Conservation (phyloP, 2,329 filamentous ascomycete species). For the Aspergillus persii region DNA sequence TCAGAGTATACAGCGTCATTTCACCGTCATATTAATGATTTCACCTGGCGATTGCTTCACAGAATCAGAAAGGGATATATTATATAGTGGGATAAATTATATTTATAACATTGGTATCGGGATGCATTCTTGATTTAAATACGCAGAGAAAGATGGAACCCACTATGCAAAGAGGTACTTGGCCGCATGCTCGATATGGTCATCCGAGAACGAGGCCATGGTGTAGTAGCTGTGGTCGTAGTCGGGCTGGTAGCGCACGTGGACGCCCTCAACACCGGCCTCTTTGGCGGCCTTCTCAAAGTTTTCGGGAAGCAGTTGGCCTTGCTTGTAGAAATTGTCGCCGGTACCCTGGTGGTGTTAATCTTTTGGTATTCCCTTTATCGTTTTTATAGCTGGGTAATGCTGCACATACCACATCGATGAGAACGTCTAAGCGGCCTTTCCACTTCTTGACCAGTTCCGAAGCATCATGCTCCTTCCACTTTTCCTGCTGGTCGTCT, state of each 20-base stretch:
- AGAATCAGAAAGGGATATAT: neutral
- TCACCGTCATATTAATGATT: neutral
- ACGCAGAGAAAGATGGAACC: constrained; percentile 17
- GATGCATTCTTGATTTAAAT: neutral
- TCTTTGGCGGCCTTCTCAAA: constrained; percentile 76
- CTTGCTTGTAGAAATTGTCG: constrained; percentile 95
- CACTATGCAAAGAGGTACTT: constrained; percentile 70
- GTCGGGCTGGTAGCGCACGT: constrained; percentile 78
- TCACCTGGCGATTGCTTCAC: neutral
- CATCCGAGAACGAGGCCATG: constrained; percentile 83
- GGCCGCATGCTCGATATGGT: constrained; percentile 88
- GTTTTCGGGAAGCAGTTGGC: constrained; percentile 91
- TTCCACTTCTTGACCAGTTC: constrained; percentile 79
- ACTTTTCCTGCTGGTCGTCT: constrained; percentile 64
- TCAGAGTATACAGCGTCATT: no score
- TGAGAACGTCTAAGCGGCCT: constrained; percentile 69
- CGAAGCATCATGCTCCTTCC: constrained; percentile 88
- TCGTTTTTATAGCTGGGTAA: neutral
- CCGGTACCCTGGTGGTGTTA: constrained; percentile 65
- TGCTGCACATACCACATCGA: constrained; percentile 71
- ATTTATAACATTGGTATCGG: neutral
- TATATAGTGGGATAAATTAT: neutral
- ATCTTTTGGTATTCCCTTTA: neutral
- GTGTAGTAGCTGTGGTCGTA: constrained; percentile 99
- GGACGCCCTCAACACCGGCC: constrained; percentile 68